Evolutionary conservation across 192 early-diverging fungal genomes (phyloP), one percentile per base, ranked within the genome.

Genomic region (Phycomyces blakesleeanus): DNA sequence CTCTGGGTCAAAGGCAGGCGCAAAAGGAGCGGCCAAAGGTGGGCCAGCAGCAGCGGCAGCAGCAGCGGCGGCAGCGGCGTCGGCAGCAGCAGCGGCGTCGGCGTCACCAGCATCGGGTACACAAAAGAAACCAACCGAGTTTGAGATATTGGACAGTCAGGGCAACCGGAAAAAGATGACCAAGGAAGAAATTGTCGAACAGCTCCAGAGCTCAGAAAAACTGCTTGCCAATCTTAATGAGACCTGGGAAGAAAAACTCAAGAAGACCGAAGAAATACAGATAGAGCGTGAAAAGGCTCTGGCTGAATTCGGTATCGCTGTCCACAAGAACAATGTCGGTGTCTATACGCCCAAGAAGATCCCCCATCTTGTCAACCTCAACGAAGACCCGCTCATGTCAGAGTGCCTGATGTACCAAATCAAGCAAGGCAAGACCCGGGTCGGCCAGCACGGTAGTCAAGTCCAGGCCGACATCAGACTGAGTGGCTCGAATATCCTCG

Each of bases 361-460:
- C 5, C 88, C 90, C 18, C 89, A 90, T 63, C 68, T 92, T 42
- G 78, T 92, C 40, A 92, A 91, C 59, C 78, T 89, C 20, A 89
- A 85, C 67, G 89, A 91, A 63, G 86, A 92, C 62, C 85, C 89
- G 25, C 73, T 85, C 16, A 83, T 87, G 82, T 84, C 85, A 16
- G 89, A 92, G 64, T 91, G 88, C 52, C 75, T 92, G 14, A 80
- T 92, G 44, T 91, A 90, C 69, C 84, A 83, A 57, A 64, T 92
- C 40, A 83, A 83, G 22, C 78, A 76, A 10, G 90, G 90, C 9
- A 57, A 62, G 9, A 89, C 88, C 2, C 47, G 65, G 0, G 85
- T 89, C 1, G 90, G 88, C 18, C 59, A 66, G 2, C 62, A 59
- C 21, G 68, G 59, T 41, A 71, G 66, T 18, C 42, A 63, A 11